These are phyloP conservation scores for Blastomyces emzantsi DNA, from an alignment of 2,329 filamentous ascomycete species.

Conservation along the genomic window DNA sequence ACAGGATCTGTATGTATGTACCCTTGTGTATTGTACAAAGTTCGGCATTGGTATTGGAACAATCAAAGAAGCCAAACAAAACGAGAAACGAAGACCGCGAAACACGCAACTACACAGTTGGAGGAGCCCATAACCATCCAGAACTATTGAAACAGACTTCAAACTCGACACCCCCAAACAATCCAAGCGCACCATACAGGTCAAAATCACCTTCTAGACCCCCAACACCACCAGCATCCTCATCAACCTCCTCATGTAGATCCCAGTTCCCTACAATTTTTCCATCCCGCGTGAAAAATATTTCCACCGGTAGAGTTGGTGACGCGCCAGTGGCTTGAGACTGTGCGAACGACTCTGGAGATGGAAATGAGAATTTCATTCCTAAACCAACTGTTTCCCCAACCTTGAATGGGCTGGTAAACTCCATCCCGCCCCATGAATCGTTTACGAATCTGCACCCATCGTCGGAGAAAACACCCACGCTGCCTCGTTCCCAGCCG, in stretches of 20 bases:
- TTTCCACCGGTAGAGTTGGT: constrained; percentile 36
- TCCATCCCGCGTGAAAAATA: constrained; percentile 54
- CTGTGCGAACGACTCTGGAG: constrained; percentile 28
- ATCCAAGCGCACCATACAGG: constrained; percentile 50
- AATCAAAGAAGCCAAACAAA: background rate
- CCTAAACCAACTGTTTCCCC: constrained; percentile 53
- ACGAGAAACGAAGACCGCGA: background rate
- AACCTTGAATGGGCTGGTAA: constrained; percentile 43
- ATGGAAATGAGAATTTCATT: constrained; percentile 43
- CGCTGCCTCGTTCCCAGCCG: constrained; percentile 53
- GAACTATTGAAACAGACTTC: constrained; percentile 45
- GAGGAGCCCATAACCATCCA: constrained; percentile 39
- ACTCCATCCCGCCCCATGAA: constrained; percentile 50
- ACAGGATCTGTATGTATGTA: background rate
- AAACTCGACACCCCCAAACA: constrained; percentile 55
- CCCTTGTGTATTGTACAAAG: background rate
- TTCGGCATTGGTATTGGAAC: background rate
- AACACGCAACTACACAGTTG: background rate
- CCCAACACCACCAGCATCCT: constrained; percentile 50
- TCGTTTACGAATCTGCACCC: constrained; percentile 56
- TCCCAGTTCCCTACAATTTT: constrained; percentile 46
- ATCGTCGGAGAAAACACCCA: constrained; percentile 56
- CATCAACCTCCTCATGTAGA: constrained; percentile 51
- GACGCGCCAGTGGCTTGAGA: constrained; percentile 17
- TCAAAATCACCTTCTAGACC: constrained; percentile 60